Percentiles rank a stretch among this genome's conserved stretches.
phyloP scores from a whole-genome alignment of 2,329 filamentous ascomycete genomes.

The Colletotrichum tofieldiae region DNA sequence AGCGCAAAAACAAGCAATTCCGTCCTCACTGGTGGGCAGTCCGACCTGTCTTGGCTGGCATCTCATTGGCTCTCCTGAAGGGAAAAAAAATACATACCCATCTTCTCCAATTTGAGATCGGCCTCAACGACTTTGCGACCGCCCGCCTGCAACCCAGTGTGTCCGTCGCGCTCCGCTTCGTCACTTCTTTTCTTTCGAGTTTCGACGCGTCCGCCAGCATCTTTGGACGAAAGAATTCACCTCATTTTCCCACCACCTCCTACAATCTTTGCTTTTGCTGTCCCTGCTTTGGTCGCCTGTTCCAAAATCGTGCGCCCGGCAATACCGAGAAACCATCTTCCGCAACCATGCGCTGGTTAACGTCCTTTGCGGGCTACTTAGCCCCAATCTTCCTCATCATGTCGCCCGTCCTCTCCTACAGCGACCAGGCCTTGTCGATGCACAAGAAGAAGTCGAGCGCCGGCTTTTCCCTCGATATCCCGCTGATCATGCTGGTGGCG shows the following conservation, averaged over 20 bases:
- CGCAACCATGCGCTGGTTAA: slow-evolving; percentile 38
- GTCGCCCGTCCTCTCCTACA: slow-evolving; percentile 76
- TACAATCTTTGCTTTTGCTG: background rate
- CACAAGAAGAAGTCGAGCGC: slow-evolving; percentile 75
- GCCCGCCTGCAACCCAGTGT: slow-evolving; percentile 20
- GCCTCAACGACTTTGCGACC: slow-evolving; percentile 32
- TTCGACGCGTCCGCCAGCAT: slow-evolving; percentile 31
- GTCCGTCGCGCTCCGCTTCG: slow-evolving; percentile 33
- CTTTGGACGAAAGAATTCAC: background rate
- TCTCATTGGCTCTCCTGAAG: slow-evolving; percentile 30
- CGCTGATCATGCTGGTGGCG: slow-evolving; percentile 80
- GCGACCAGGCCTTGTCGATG: slow-evolving; percentile 77
- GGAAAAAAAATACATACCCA: background rate
- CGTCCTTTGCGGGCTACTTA: slow-evolving; percentile 65
- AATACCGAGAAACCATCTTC: background rate
- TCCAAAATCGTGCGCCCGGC: slow-evolving; percentile 6
- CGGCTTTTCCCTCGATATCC: slow-evolving; percentile 80
- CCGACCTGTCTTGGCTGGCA: slow-evolving; percentile 25
- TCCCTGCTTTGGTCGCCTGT: background rate
- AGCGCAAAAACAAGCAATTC: slow-evolving; percentile 39
- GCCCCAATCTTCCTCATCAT: slow-evolving; percentile 76
- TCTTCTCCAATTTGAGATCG: slow-evolving; percentile 30
- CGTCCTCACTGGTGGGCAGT: slow-evolving; percentile 15
- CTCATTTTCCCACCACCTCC: background rate
- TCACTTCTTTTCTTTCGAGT: slow-evolving; percentile 32